phyloP scores from a whole-genome alignment of 2,329 filamentous ascomycete genomes.

The Phialophora verrucosa region DNA sequence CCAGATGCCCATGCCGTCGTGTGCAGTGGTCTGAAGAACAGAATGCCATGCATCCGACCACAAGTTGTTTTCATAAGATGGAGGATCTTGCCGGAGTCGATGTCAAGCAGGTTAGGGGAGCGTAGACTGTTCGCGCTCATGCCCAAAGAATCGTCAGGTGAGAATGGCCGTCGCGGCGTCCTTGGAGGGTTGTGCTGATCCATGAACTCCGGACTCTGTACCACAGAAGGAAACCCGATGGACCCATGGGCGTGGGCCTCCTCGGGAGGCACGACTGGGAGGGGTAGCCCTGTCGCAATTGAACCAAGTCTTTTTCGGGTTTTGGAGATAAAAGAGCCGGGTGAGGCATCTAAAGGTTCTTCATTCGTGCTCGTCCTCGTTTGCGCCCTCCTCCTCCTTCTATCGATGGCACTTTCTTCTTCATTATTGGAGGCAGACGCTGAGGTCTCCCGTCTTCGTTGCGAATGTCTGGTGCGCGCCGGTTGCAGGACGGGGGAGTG shows the following conservation, averaged over 20 bases:
- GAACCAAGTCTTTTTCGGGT: conserved; percentile 38
- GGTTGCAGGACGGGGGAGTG: conserved; percentile 36
- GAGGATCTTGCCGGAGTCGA: conserved; percentile 55
- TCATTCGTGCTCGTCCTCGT: conserved; percentile 32
- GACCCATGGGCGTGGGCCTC: conserved; percentile 46
- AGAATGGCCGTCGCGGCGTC: conserved; percentile 36
- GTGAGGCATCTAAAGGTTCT: conserved; percentile 34
- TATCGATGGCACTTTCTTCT: conserved; percentile 47
- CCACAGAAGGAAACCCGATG: conserved; percentile 57
- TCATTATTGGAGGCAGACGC: conserved; percentile 38
- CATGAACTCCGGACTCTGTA: conserved; percentile 44
- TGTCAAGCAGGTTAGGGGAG: conserved; percentile 49
- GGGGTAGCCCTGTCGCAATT: conserved; percentile 40
- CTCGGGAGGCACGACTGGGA: conserved; percentile 45
- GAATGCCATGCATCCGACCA: conserved; percentile 59
- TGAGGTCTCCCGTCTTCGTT: conserved; percentile 32
- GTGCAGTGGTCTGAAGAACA: conserved; percentile 55
- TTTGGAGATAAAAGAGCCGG: conserved; percentile 38
- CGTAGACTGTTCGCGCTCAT: conserved; percentile 33
- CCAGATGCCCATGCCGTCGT: conserved; percentile 55
- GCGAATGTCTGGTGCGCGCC: conserved; percentile 27
- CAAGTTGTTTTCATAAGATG: conserved; percentile 60
- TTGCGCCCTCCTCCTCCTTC: conserved; percentile 32
- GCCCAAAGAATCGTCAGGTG: conserved; percentile 33
- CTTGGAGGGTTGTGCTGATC: conserved; percentile 44